Evolutionary conservation across 495 filamentous ascomycete genomes (phyloP).

Genomic region (Letharia columbiana): DNA sequence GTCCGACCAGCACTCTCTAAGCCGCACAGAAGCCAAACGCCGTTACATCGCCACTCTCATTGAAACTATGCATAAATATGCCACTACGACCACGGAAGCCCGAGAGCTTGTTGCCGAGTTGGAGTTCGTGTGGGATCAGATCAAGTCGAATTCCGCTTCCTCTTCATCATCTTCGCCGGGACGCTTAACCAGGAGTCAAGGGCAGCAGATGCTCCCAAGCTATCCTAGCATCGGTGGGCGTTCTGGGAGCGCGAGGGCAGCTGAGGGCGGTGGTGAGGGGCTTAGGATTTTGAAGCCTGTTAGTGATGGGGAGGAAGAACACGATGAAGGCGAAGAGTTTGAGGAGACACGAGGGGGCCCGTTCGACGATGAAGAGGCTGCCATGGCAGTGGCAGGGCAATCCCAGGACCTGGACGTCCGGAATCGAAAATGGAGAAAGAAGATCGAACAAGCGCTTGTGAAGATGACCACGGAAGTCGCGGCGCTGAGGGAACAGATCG

Average conservation of each 20-base stretch:
- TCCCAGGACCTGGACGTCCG: slow-evolving; percentile 24
- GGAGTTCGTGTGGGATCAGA: slow-evolving; percentile 97
- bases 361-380: slow-evolving; percentile 18
- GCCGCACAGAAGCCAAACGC: slow-evolving; percentile 87
- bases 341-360: slow-evolving; percentile 27
- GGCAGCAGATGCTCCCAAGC: neutral
- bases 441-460: slow-evolving; percentile 80
- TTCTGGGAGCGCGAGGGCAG: slow-evolving; percentile 28
- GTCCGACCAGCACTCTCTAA: slow-evolving; percentile 72
- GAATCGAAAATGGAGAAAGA: slow-evolving; percentile 59
- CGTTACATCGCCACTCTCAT: slow-evolving; percentile 88
- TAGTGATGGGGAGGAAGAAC: slow-evolving; percentile 61
- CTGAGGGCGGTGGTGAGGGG: slow-evolving; percentile 29
- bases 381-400: slow-evolving; percentile 6
- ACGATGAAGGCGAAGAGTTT: slow-evolving; percentile 33
- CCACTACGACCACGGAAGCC: slow-evolving; percentile 72
- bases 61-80: slow-evolving; percentile 92
- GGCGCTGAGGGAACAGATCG: slow-evolving; percentile 86
- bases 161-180: slow-evolving; percentile 20
- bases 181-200: neutral
- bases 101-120: slow-evolving; percentile 85
- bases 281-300: slow-evolving; percentile 70
- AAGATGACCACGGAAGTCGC: slow-evolving; percentile 89
- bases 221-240: slow-evolving; percentile 35
- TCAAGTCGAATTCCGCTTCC: slow-evolving; percentile 70